These are phyloP conservation scores for Nemania abortiva DNA, from an alignment of 2,329 filamentous ascomycete genomes.

Conservation along the genomic window DNA sequence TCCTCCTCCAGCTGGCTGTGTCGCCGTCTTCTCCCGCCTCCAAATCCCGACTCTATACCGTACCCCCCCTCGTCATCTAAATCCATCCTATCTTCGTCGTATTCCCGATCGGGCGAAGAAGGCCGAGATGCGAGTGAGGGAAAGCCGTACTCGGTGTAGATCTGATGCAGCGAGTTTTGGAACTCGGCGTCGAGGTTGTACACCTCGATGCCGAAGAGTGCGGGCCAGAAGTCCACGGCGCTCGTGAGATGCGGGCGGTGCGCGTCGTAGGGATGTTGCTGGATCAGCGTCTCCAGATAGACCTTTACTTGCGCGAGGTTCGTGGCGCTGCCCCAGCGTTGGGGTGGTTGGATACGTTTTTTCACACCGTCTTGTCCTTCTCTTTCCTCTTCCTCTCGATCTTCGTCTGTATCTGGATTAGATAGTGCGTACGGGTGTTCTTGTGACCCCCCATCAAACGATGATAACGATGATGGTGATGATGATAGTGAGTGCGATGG, in stretches of 20 bases:
- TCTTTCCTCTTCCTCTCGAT: constrained; percentile 30
- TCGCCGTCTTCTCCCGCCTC: constrained; percentile 20
- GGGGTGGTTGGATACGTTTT: constrained; percentile 5
- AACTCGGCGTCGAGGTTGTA: constrained; percentile 77
- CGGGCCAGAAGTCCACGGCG: constrained; percentile 83
- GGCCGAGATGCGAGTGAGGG: constrained; percentile 15
- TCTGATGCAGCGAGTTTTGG: constrained; percentile 56
- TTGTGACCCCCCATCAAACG: background rate
- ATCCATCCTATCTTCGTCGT: constrained; percentile 41
- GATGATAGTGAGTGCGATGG: background rate
- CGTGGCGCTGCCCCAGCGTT: constrained; percentile 59
- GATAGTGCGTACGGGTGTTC: background rate
- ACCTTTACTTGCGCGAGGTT: constrained; percentile 61
- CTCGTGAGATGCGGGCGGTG: constrained; percentile 69
- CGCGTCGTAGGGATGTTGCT: constrained; percentile 79
- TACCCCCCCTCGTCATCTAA: constrained; percentile 23
- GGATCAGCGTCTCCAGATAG: constrained; percentile 83
- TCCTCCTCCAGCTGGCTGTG: background rate
- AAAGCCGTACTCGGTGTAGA: constrained; percentile 44
- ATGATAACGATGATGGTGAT: constrained; percentile 4
- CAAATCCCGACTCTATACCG: constrained; percentile 27
- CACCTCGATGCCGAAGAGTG: constrained; percentile 84
- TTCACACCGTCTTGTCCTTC: constrained; percentile 19
- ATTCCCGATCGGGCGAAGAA: background rate
- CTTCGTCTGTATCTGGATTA: constrained; percentile 8